These are phyloP conservation scores for Sisymbrium altissimum DNA, from an alignment of 345 rosid genomes.

Conservation along the genomic window DNA sequence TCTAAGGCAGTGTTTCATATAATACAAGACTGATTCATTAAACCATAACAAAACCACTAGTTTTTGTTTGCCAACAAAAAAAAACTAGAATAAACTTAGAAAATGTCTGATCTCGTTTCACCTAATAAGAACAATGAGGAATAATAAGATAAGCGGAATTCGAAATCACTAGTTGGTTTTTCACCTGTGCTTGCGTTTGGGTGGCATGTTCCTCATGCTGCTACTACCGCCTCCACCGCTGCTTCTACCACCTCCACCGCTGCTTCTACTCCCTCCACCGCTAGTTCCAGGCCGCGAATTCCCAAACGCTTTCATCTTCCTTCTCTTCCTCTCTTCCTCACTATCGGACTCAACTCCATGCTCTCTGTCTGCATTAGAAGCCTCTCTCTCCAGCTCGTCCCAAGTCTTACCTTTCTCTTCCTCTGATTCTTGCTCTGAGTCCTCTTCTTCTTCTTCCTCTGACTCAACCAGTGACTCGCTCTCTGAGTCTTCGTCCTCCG, in stretches of 20 bases:
- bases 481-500: conserved; percentile 72
- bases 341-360: conserved; percentile 85
- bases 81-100: background rate
- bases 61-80: conserved; percentile 3
- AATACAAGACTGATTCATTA: no score
- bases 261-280: conserved; percentile 21
- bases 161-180: background rate
- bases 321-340: conserved; percentile 86
- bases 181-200: conserved; percentile 37
- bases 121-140: background rate
- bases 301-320: conserved; percentile 81
- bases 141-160: background rate
- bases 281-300: conserved; percentile 60
- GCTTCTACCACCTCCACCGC: conserved; percentile 24
- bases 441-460: conserved; percentile 85
- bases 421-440: conserved; percentile 61
- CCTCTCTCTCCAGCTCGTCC: conserved; percentile 98
- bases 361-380: conserved; percentile 87
- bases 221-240: conserved; percentile 27
- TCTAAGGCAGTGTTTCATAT: background rate
- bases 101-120: conserved; percentile 15
- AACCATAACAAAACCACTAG: no score
- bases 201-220: conserved; percentile 35
- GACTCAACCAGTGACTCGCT: conserved; percentile 81
- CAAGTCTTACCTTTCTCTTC: conserved; percentile 97